Conservation (phyloP, 345 rosid genomes). For the Citrus inodora region DNA sequence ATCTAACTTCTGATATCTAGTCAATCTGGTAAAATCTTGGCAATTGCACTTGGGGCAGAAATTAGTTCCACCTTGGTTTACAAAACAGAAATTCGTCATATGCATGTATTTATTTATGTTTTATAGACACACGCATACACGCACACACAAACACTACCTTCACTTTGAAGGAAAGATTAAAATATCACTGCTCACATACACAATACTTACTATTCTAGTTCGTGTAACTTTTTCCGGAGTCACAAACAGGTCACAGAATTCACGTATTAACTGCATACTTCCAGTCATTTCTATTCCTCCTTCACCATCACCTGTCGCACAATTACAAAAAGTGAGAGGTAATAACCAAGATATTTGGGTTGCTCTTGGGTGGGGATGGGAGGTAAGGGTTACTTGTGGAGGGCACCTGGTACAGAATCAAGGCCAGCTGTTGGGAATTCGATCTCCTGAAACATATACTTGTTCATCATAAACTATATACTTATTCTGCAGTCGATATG, state of each 20-base stretch:
- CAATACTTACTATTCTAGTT: constrained; percentile 68
- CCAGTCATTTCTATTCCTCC: constrained; percentile 93
- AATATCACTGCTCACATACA: background rate
- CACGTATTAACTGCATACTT: constrained; percentile 81
- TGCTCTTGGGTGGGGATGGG: background rate
- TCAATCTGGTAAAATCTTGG: background rate
- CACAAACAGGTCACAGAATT: constrained; percentile 71
- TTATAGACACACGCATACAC: too few species aligned
- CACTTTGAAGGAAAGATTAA: background rate
- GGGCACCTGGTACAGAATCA: constrained; percentile 83
- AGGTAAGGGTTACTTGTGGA: background rate
- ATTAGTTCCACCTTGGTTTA: too few species aligned
- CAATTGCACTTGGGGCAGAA: background rate
- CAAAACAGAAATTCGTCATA: too few species aligned
- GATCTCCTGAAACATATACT: constrained; percentile 65
- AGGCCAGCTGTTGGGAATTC: constrained; percentile 96
- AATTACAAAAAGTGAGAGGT: constrained; percentile 4
- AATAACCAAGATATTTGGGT: background rate
- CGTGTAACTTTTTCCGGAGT: constrained; percentile 52
- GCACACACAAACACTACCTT: too few species aligned
- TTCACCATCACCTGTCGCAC: constrained; percentile 79
- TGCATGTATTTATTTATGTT: too few species aligned
- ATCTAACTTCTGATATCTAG: background rate
- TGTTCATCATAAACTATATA: constrained; percentile 21
- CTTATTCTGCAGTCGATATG: constrained; percentile 1